These are phyloP conservation scores for Lanmaoa rubissima DNA, from an alignment of 768 basidiomycete species.

Conservation along the genomic window DNA sequence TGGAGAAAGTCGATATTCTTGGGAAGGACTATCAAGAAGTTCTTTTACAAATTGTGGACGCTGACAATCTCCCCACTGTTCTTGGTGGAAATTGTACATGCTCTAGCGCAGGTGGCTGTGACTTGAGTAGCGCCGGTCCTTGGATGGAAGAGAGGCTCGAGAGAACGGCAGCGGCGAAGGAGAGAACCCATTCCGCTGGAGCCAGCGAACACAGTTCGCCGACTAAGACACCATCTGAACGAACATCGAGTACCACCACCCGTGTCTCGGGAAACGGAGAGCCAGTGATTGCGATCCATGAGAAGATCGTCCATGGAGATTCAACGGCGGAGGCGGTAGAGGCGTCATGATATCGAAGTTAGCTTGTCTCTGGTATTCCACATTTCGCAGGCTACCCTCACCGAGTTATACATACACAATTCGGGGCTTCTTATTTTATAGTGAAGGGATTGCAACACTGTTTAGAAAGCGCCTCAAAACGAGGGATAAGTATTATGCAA, in stretches of 20 bases:
- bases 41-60: slow-evolving; percentile 59
- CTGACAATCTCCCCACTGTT: slow-evolving; percentile 56
- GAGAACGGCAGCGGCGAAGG: slow-evolving; percentile 12
- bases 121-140: slow-evolving; percentile 62
- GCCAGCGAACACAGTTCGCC: slow-evolving; percentile 1
- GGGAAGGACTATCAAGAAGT: slow-evolving; percentile 57
- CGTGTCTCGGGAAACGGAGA: slow-evolving; percentile 1
- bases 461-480: neutral
- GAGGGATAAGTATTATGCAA: slow-evolving; percentile 5
- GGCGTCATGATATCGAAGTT: slow-evolving; percentile 3
- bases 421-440: neutral
- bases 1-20: slow-evolving; percentile 63
- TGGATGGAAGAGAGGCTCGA: slow-evolving; percentile 59
- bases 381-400: neutral
- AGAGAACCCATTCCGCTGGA: neutral
- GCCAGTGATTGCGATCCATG: neutral
- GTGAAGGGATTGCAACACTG: neutral
- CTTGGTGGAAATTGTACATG: slow-evolving; percentile 72
- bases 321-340: neutral
- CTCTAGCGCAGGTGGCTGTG: slow-evolving; percentile 52
- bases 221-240: neutral
- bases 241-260: slow-evolving; percentile 3
- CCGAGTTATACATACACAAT: neutral
- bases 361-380: neutral
- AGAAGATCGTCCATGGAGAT: slow-evolving; percentile 10